Base-by-base conservation (phyloP, 192 early-diverging fungal genomes). In the Backusella morwellensis region DNA sequence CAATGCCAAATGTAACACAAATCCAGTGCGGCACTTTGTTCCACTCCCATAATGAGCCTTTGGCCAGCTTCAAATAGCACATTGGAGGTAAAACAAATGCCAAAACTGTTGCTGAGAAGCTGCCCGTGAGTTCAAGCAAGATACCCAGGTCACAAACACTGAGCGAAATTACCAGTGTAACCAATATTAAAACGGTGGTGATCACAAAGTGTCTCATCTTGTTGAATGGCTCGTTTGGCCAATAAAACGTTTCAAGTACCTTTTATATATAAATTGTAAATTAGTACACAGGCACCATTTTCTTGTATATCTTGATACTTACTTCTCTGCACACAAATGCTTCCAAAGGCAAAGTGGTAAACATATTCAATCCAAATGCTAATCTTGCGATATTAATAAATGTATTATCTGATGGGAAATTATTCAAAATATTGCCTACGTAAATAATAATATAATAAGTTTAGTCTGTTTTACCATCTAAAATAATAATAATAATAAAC, bases 361-460 rank as follows among this genome's bases (percentile, higher is more conserved):
- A 96, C 96, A 98, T 98, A 87, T 98, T 97, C 34, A 96, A 86
- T 4, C 92, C 96, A 82, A 98, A 97, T 35, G 88, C 88, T 59
- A 96, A 86, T 11, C 96, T 90, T 32, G 96, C 93, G 74, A 94
- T 83, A 82, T 96, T 97, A 82, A 97, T 97, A 34, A 95, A 81
- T 32, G 88, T 52, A 75, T 93, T 88, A 80, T 94, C 88, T 52
- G 86, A 82, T 6, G 95, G 88, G 80, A 98, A 98, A 82, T 95
- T 96, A 85, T 95, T 97, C 26, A 97, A 78, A 36, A 97, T 92
- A 73, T 98, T 98, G 68, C 94, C 94, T 89, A 77, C 35, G 56
- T 63, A 40, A 40, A 40, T 12, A 77, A 26, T 35, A 35, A 14
- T 35, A 29, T 35, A 29, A 32, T 36, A 74, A 42, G 19, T 68